phyloP scores from a whole-genome alignment of 352 stramenopile genomes.

The Globisporangium splendens region DNA sequence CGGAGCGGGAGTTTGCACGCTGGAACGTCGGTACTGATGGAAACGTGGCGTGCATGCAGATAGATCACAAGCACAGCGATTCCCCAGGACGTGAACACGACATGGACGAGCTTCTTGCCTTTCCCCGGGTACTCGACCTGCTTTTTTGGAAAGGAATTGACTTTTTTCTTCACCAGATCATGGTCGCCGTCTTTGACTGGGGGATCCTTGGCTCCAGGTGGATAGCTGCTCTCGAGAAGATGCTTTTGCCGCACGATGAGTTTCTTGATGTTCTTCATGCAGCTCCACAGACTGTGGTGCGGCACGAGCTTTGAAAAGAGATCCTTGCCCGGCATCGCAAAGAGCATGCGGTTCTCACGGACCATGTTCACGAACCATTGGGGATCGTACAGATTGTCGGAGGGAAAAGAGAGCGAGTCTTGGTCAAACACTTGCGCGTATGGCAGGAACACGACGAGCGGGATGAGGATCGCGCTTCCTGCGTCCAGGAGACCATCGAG shows the following conservation, averaged over 20 bases:
- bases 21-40: constrained; percentile 13
- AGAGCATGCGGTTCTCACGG: constrained; percentile 20
- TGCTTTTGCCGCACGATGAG: constrained; percentile 10
- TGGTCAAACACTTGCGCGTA: constrained; percentile 12
- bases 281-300: constrained; percentile 17
- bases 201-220: background rate
- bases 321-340: constrained; percentile 15
- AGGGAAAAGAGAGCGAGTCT: constrained; percentile 6
- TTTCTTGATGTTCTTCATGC: constrained; percentile 21
- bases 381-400: constrained; percentile 16
- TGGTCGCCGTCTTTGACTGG: background rate
- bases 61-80: constrained; percentile 29
- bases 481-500: constrained; percentile 27
- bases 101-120: constrained; percentile 21
- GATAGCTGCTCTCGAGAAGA: background rate
- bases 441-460: constrained; percentile 15
- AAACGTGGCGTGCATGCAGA: constrained; percentile 22
- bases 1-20: constrained; percentile 29
- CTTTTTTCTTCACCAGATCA: background rate
- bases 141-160: constrained; percentile 1
- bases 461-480: constrained; percentile 23
- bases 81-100: constrained; percentile 33
- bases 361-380: constrained; percentile 23
- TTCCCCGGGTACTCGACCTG: constrained; percentile 6
- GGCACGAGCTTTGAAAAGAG: constrained; percentile 19